Base-by-base conservation (phyloP, 208 protist genomes). In the Crithidia fasciculata region DNA sequence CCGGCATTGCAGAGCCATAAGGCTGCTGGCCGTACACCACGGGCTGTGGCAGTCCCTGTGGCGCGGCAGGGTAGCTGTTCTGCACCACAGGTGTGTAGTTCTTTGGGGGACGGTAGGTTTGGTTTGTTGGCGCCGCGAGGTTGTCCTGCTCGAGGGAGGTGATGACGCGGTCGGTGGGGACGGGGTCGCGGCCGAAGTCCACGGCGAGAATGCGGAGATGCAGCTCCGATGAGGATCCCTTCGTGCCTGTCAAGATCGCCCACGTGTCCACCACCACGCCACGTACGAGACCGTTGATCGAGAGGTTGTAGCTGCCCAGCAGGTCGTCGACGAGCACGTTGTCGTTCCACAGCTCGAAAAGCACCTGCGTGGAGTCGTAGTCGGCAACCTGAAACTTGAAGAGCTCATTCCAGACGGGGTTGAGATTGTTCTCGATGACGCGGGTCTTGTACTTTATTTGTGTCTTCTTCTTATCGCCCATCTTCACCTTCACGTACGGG, bases 381-480 rank as follows among this genome's bases (percentile, higher is more conserved):
- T 89, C 86, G 9, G 83, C 77, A 43, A 93, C 69, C 49, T 89
- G 78, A 62, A 91, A 93, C 71, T 83, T 87, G 75, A 90, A 93
- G 49, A 81, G 69, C 52, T 88, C 81, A 55, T 93, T 89, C 82
- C 83, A 91, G 43, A 80, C 72, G 12, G 86, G 86, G 81, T 87
- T 78, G 16, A 83, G 76, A 67, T 36, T 81, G 73, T 91, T 86
- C 55, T 87, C 71, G 40, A 75, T 64, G 53, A 89, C 80, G n/a
- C 61, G 72, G 7, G 83, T 83, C 74, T 85, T 91, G 73, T 76
- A 88, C 55, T 74, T 62, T 18, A 77, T 56, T 5, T 72, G 50
- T 3, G 53, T 55, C 56, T 80, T 86, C 61, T 79, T 86, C 74
- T 76, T 74, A 36, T 72, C 66, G 0, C 70, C 72, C 75, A 81